Evolutionary conservation across 805 yeast species (phyloP), one percentile per base, ranked within the genome.

Genomic region (Myxozyma geophila): DNA sequence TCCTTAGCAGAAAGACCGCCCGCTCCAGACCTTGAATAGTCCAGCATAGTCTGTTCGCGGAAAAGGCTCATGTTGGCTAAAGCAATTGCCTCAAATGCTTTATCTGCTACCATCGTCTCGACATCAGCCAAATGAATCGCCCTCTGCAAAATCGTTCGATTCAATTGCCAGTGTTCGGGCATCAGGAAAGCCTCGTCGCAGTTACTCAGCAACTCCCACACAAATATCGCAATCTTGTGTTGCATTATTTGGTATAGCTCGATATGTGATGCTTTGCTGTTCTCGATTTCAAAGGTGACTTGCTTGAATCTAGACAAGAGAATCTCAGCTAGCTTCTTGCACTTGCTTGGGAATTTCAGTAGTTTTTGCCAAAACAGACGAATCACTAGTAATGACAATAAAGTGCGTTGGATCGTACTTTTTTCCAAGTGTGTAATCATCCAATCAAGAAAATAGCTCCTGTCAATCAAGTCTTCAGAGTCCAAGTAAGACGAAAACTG

Each of bases 361-460:
- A 90, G 75, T 56, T 87, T 88, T 58, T 78, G 78, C 97, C 97
- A 92, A 70, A 89, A 88, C 28, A 87, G 78, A 63, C 85, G 82
- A 6, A 88, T 73, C 2, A 89, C 76, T 2, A 89, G 80, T 21
- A 85, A 76, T 0, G 81, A 72, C 23, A 83, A 69, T 0, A 87
- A 86, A 7, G 83, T 67, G 59, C 79, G 78, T 60, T 76, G 79
- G 13, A 74, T 71, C 35, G 73, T 69, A 19, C 80, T 74, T 50
- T 70, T 74, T 21, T 77, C 79, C 55, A 90, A 76, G 68, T 82
- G 84, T 41, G 81, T 80, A 7, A 88, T 81, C 0, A 87, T 75
- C 85, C 95, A 86, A 35, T 83, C 80, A 35, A 90, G 77, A 64
- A 92, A 87, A 7, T 79, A 75, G 23, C 81, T 81, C 55, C 81